Evolutionary conservation across 164 flowering plant species (phyloP).

Genomic region (Magnolia kwangsiensis): DNA sequence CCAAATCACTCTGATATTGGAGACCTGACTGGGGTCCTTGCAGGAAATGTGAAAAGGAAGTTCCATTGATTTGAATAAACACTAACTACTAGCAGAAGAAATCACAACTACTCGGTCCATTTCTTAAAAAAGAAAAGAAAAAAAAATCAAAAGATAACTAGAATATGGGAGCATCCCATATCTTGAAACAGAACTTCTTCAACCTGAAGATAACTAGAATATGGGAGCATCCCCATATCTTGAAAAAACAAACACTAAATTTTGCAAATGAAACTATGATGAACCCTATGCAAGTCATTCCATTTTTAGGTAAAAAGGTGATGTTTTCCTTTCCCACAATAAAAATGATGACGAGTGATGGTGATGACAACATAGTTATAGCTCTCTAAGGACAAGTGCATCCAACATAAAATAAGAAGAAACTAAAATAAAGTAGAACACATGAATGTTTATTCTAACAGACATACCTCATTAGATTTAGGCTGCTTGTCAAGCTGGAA

Average conservation of each 20-base stretch:
- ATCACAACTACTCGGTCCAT: background rate
- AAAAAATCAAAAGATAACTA: too few species aligned
- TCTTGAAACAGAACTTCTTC: background rate
- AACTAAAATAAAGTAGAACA: slow-evolving; percentile 6
- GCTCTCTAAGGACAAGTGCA: slow-evolving; percentile 23
- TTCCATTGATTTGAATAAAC: background rate
- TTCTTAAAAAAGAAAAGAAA: too few species aligned
- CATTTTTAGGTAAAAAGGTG: background rate
- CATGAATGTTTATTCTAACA: background rate
- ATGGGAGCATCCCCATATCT: background rate
- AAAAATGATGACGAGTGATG: background rate
- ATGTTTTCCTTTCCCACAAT: background rate
- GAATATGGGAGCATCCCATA: background rate
- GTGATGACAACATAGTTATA: background rate
- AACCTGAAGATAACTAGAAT: background rate
- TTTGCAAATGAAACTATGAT: background rate
- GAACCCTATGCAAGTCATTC: background rate
- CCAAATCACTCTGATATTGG: background rate
- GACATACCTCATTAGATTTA: slow-evolving; percentile 39
- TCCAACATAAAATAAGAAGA: background rate
- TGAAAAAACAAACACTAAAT: background rate
- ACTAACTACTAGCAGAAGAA: background rate
- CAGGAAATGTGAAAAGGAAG: background rate
- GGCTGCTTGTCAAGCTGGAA: slow-evolving; percentile 22
- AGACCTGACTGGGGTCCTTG: too few species aligned